Percentiles rank a stretch among this genome's conserved stretches.
These are phyloP conservation scores for Lobosporangium transversale DNA, from an alignment of 192 early-diverging fungal species.

Conservation along the genomic window DNA sequence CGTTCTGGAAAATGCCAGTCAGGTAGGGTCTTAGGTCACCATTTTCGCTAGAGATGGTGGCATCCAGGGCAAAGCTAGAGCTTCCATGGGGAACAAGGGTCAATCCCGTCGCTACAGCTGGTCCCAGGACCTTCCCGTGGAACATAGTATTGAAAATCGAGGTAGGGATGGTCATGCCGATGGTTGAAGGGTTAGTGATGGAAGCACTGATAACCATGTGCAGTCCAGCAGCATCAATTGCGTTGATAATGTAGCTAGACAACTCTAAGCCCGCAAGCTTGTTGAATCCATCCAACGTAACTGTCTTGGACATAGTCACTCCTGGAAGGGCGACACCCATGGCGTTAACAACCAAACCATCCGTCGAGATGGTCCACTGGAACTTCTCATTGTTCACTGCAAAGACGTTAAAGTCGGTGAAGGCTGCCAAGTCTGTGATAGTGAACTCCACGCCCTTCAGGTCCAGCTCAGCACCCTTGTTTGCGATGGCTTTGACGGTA, in stretches of 20 bases:
- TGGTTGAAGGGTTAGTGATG: conserved; percentile 45
- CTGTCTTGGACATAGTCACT: conserved; percentile 58
- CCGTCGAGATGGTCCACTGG: conserved; percentile 57
- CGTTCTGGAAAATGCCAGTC: conserved; percentile 24
- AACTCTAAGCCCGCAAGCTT: conserved; percentile 36
- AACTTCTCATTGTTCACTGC: conserved; percentile 57
- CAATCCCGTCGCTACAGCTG: conserved; percentile 13
- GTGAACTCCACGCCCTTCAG: conserved; percentile 36
- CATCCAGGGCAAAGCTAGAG: conserved; percentile 23
- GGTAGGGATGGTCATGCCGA: conserved; percentile 50
- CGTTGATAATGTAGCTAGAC: conserved; percentile 22
- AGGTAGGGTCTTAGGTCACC: conserved; percentile 15
- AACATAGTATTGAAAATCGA: conserved; percentile 34
- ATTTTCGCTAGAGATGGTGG: conserved; percentile 4
- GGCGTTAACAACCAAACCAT: conserved; percentile 52
- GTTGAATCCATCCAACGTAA: conserved; percentile 56
- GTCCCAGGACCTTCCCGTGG: conserved; percentile 26
- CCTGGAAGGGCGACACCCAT: conserved; percentile 59
- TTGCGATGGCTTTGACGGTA: conserved; percentile 42
- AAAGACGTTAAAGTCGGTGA: conserved; percentile 55
- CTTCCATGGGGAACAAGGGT: conserved; percentile 21
- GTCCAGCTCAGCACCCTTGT: conserved; percentile 54
- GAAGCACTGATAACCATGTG: conserved; percentile 36
- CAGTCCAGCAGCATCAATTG: conserved; percentile 28
- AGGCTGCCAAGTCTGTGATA: conserved; percentile 38